phyloP scores from a whole-genome alignment of 139 green algal species.

The Micromonas pusilla region DNA sequence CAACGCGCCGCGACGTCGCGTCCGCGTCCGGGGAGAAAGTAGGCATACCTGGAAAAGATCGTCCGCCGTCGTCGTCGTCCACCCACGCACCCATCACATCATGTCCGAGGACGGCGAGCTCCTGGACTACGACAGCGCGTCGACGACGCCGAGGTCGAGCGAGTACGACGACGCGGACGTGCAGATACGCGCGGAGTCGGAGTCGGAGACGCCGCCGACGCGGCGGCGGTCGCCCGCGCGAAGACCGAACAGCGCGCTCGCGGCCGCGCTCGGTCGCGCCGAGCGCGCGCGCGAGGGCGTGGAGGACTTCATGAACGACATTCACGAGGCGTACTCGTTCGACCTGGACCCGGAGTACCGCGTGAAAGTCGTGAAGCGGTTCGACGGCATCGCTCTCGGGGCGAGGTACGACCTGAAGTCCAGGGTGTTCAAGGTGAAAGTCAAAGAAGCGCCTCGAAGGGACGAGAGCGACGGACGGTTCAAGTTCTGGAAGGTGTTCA shows the following conservation, averaged over 20 bases:
- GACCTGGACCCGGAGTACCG: conserved; percentile 12
- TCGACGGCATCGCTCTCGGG: not conserved
- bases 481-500: not conserved
- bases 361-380: conserved; percentile 10
- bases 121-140: too few species aligned
- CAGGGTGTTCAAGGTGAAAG: not conserved
- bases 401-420: not conserved
- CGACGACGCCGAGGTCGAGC: too few species aligned
- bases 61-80: too few species aligned
- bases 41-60: too few species aligned
- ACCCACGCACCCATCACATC: too few species aligned
- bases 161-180: too few species aligned
- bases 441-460: not conserved
- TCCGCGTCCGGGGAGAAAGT: too few species aligned
- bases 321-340: conserved; percentile 13
- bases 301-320: conserved; percentile 14
- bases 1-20: too few species aligned
- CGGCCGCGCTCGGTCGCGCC: not conserved
- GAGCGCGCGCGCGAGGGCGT: not conserved
- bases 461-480: not conserved
- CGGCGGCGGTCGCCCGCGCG: not conserved
- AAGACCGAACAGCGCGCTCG: not conserved
- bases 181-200: too few species aligned
- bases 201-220: too few species aligned
- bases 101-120: too few species aligned